Evolutionary conservation across 2,329 filamentous ascomycete genomes (phyloP), one percentile per base, ranked within the genome.

Genomic region (Chaetomiaceae sp.): DNA sequence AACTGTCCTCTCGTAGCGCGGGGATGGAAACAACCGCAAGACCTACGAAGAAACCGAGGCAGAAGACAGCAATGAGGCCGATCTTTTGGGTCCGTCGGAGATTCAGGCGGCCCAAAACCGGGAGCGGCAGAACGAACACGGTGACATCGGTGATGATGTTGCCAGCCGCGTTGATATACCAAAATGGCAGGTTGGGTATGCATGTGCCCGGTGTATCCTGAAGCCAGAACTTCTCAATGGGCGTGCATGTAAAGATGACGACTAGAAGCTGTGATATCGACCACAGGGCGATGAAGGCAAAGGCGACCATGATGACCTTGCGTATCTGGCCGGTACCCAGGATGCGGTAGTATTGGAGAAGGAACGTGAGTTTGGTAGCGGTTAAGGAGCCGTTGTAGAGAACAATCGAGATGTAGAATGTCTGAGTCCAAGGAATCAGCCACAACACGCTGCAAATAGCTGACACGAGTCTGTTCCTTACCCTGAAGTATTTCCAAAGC

Each of bases 321-420:
- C 59, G 56, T 57, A 66, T 63, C 47, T 57, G 59, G 10, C 48
- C 53, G 17, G 62, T 52, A 9, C 59, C 54, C 18, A 68, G 56
- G n/a, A 67, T 62, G 15, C 66, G 65, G 43, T 66, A 63, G 44
- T 68, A 69, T 40, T 68, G 65, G 2, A 61, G 51, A 34, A 69
- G 55, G 50, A 69, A 68, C 18, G 64, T 61, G 33, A 67, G 38
- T 50, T 68, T 68, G 38, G 64, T 60, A 15, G 63, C 56, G 30
- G 62, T 56, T 15, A 68, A 59, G 6, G 62, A 61, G 24, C 50
- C 48, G 34, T 67, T 67, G 49, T 69, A 69, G 8, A 68, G 55
- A 15, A 63, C 58, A 9, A 69, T 65, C 3, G 62, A 65, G 26
- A 65, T 48, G 48, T 63, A 69, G 52, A 69, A 69, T 4, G 58